Evolutionary conservation across 257 asterid genomes (phyloP).

Genomic region (Nyctanthes arbortristis): DNA sequence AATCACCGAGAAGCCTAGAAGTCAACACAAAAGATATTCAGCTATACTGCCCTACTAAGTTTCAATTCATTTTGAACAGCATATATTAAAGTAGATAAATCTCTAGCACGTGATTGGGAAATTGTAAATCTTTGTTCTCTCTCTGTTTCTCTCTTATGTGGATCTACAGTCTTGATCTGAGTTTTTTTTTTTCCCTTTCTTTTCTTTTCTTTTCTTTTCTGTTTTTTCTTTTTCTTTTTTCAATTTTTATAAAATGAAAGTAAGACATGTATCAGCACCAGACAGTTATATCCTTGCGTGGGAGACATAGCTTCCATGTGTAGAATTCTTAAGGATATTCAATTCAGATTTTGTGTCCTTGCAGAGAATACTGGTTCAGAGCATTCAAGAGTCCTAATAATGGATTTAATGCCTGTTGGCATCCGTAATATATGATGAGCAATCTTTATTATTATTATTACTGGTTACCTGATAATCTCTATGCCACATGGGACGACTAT

Average conservation of each 20-base stretch:
- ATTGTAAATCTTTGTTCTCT: too few species aligned
- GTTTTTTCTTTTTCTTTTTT: too few species aligned
- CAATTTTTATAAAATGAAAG: not conserved
- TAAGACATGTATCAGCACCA: not conserved
- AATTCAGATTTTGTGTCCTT: not conserved
- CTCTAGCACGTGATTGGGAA: not conserved
- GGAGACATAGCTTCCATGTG: not conserved
- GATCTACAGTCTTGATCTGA: not conserved
- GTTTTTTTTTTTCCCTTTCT: too few species aligned
- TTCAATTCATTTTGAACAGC: not conserved
- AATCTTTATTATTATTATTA: not conserved
- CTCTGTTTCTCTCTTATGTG: too few species aligned
- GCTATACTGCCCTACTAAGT: not conserved
- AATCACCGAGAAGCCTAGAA: not conserved
- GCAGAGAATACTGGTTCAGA: not conserved
- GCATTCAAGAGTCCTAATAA: not conserved
- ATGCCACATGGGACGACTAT: not conserved
- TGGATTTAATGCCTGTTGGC: not conserved
- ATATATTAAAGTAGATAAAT: not conserved
- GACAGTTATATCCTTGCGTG: not conserved
- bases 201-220: too few species aligned
- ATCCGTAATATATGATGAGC: not conserved
- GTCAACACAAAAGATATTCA: not conserved
- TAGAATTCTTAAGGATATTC: not conserved
- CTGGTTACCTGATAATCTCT: not conserved